Evolutionary conservation across 257 asterid species (phyloP).

Genomic region (Fraxinus cuspidata): DNA sequence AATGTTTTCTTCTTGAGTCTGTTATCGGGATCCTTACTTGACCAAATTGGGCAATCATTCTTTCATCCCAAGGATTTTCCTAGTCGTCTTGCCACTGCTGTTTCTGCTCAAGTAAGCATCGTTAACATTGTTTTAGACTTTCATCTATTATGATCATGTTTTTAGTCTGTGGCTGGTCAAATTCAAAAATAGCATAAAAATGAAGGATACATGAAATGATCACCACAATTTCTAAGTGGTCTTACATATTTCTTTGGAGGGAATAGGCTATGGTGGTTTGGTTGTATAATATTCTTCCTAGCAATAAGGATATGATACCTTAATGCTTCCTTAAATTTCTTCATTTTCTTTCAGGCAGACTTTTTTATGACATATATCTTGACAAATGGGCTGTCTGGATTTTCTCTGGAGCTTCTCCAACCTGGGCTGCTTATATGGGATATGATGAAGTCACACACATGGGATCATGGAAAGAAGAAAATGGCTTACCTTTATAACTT

Average conservation of each 20-base stretch:
- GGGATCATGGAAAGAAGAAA: slow-evolving; percentile 68
- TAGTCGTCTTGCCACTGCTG: slow-evolving; percentile 83
- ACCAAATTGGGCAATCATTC: slow-evolving; percentile 81
- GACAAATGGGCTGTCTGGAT: slow-evolving; percentile 86
- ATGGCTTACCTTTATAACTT: slow-evolving; percentile 69
- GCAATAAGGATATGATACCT: not conserved
- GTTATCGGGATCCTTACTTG: slow-evolving; percentile 89
- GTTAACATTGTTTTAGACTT: not conserved
- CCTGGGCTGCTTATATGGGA: slow-evolving; percentile 93
- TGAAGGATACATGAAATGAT: not conserved
- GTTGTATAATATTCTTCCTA: not conserved
- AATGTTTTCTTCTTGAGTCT: slow-evolving; percentile 84
- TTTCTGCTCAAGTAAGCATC: slow-evolving; percentile 74
- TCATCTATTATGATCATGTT: not conserved
- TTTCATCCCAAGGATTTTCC: slow-evolving; percentile 83
- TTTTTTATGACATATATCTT: slow-evolving; percentile 86
- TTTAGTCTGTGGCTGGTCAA: slow-evolving; percentile 13
- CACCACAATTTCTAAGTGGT: not conserved
- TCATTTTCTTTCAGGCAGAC: slow-evolving; percentile 62
- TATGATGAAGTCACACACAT: slow-evolving; percentile 50
- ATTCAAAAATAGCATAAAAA: not conserved
- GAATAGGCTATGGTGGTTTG: not conserved
- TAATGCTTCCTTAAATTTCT: slow-evolving; percentile 10
- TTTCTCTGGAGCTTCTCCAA: slow-evolving; percentile 92
- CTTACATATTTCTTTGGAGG: not conserved